phyloP scores from a whole-genome alignment of 169 alveolate species.

The Theileria sp. region DNA sequence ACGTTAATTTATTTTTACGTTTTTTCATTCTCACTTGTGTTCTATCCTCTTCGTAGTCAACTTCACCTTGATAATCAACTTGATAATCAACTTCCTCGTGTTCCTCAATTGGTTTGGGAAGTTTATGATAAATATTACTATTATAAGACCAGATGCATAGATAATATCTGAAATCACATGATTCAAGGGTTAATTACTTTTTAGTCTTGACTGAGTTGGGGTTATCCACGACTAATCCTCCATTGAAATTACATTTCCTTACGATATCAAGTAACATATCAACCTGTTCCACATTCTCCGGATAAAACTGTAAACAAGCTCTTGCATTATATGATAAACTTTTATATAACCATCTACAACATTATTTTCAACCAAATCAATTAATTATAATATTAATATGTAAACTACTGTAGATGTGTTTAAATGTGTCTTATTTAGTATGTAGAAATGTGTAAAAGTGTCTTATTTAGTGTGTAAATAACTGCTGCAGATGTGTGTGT shows the following conservation, averaged over 20 bases:
- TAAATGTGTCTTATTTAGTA: too few species aligned
- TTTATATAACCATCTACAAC: slow-evolving; percentile 37
- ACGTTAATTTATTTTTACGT: slow-evolving; percentile 59
- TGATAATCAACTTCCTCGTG: slow-evolving; percentile 7
- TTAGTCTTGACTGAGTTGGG: slow-evolving; percentile 95
- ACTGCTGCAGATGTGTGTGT: too few species aligned
- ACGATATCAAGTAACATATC: slow-evolving; percentile 92
- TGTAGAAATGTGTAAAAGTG: too few species aligned
- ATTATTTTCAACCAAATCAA: too few species aligned
- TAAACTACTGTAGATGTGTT: too few species aligned
- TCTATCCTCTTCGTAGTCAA: slow-evolving; percentile 6
- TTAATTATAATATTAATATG: too few species aligned
- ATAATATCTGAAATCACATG: slow-evolving; percentile 70
- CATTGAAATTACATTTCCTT: slow-evolving; percentile 90
- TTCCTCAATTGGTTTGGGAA: slow-evolving; percentile 60
- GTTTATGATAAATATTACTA: slow-evolving; percentile 64
- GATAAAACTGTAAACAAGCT: slow-evolving; percentile 91
- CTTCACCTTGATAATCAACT: slow-evolving; percentile 43
- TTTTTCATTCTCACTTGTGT: slow-evolving; percentile 15
- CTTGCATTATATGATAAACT: slow-evolving; percentile 48
- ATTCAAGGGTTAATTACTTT: slow-evolving; percentile 67
- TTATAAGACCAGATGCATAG: slow-evolving; percentile 91
- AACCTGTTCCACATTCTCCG: slow-evolving; percentile 91
- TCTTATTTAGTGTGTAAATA: too few species aligned
- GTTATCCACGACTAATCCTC: slow-evolving; percentile 94